Conservation (phyloP, 78 protist genomes). For the Cavenderia fasciculata region DNA sequence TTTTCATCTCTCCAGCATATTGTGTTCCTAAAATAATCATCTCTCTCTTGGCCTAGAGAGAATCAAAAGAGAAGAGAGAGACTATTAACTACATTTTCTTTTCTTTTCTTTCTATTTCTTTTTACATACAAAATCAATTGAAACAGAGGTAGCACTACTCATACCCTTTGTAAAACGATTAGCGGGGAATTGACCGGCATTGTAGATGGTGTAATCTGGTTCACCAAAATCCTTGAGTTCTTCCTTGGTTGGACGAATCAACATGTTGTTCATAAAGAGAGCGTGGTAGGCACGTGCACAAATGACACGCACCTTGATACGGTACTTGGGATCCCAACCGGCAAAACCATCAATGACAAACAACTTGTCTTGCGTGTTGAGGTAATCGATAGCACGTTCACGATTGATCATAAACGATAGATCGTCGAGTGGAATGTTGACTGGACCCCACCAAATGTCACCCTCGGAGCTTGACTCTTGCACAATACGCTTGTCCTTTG, state of each 20-base stretch:
- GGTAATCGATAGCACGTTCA: slow-evolving; percentile 95
- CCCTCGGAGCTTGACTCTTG: slow-evolving; percentile 49
- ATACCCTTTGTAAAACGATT: slow-evolving; percentile 89
- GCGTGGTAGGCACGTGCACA: slow-evolving; percentile 94
- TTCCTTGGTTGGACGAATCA: slow-evolving; percentile 91
- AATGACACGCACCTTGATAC: slow-evolving; percentile 92
- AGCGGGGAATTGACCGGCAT: slow-evolving; percentile 95
- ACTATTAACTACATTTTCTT: no score
- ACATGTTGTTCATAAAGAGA: slow-evolving; percentile 95
- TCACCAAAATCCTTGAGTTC: slow-evolving; percentile 87
- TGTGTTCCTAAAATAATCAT: slow-evolving; percentile 95
- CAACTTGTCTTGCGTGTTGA: slow-evolving; percentile 88
- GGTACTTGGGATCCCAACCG: slow-evolving; percentile 89
- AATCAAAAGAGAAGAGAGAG: slow-evolving; percentile 80
- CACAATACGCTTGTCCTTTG: slow-evolving; percentile 92
- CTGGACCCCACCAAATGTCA: slow-evolving; percentile 95
- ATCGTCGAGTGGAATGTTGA: slow-evolving; percentile 87
- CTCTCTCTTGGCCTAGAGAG: slow-evolving; percentile 81
- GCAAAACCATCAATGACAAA: slow-evolving; percentile 95
- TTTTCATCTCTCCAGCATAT: slow-evolving; percentile 99
- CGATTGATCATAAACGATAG: slow-evolving; percentile 88
- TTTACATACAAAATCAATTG: slow-evolving; percentile 80
- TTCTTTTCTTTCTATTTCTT: no score
- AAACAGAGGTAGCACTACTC: slow-evolving; percentile 87
- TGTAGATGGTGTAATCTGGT: slow-evolving; percentile 94